Conservation (phyloP, 306 rosid genomes). For the Cercis canadensis region DNA sequence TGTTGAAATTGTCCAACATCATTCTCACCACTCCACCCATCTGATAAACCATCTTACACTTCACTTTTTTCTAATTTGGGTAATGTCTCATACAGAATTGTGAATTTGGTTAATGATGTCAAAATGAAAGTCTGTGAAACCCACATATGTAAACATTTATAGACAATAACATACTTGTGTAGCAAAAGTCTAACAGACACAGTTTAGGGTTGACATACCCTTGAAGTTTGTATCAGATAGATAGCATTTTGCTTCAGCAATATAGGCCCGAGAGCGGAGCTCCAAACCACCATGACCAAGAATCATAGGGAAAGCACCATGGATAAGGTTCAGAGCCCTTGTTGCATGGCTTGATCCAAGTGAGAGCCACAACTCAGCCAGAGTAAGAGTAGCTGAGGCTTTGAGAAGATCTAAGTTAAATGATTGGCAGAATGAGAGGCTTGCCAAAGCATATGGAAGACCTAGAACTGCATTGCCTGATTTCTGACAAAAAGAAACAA, state of each 20-base stretch:
- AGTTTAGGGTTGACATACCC: constrained; percentile 46
- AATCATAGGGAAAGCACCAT: constrained; percentile 89
- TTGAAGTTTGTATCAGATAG: constrained; percentile 77
- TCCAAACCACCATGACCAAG: constrained; percentile 99
- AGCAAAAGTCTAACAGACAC: constrained; percentile 21
- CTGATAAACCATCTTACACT: background rate
- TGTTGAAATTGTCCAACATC: background rate
- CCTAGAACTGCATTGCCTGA: constrained; percentile 95
- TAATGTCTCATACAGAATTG: background rate
- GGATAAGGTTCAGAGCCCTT: constrained; percentile 85
- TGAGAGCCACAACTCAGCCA: constrained; percentile 93
- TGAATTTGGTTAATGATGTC: background rate
- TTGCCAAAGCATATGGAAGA: constrained; percentile 91
- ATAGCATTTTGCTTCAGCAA: constrained; percentile 91
- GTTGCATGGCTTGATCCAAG: constrained; percentile 91
- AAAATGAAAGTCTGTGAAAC: constrained; percentile 25
- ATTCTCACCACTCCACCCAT: background rate
- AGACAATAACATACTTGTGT: constrained; percentile 23
- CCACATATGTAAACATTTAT: background rate
- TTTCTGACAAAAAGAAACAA: constrained; percentile 60
- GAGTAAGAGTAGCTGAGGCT: constrained; percentile 89
- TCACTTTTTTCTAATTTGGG: background rate
- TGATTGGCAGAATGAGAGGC: constrained; percentile 93
- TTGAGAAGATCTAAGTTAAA: constrained; percentile 95
- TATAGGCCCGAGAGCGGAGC: constrained; percentile 88